phyloP scores from a whole-genome alignment of 2,329 filamentous ascomycete genomes.

The Colletotrichum ledebouriae region DNA sequence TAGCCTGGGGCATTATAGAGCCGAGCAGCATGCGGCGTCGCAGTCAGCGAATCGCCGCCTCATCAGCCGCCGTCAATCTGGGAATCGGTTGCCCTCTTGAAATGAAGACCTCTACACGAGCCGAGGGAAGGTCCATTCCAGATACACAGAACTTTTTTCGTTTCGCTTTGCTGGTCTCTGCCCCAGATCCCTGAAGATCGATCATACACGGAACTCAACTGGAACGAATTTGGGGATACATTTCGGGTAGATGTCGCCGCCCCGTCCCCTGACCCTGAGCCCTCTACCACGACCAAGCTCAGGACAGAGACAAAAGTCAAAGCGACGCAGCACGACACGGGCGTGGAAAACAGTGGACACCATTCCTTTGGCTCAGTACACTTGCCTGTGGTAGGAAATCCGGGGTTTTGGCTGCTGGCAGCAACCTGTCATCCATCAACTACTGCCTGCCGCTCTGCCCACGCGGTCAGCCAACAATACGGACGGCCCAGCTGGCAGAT shows the following conservation, averaged over 20 bases:
- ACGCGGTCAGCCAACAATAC: not conserved
- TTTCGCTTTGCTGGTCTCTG: constrained; percentile 25
- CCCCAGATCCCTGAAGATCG: constrained; percentile 36
- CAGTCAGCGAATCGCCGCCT: no score
- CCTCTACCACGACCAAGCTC: no score
- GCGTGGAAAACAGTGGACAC: constrained; percentile 14
- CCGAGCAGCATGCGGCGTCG: no score
- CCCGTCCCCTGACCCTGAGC: constrained; percentile 33
- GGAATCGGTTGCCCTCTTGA: not conserved
- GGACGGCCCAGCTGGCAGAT: not conserved
- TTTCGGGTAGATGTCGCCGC: constrained; percentile 21
- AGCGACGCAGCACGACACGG: constrained; percentile 16
- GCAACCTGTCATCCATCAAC: not conserved
- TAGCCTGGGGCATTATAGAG: constrained; percentile 10
- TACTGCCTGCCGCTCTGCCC: not conserved
- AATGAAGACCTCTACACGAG: not conserved
- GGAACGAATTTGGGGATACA: constrained; percentile 27
- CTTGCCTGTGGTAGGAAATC: constrained; percentile 19
- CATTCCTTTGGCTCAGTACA: not conserved
- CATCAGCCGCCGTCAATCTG: no score
- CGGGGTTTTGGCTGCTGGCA: constrained; percentile 18
- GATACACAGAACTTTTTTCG: constrained; percentile 13
- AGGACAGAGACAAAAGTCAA: no score
- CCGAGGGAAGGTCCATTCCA: constrained; percentile 1
- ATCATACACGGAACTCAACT: constrained; percentile 37